These are phyloP conservation scores for Tylopilus intermedius DNA, from an alignment of 768 basidiomycete species.

Conservation along the genomic window DNA sequence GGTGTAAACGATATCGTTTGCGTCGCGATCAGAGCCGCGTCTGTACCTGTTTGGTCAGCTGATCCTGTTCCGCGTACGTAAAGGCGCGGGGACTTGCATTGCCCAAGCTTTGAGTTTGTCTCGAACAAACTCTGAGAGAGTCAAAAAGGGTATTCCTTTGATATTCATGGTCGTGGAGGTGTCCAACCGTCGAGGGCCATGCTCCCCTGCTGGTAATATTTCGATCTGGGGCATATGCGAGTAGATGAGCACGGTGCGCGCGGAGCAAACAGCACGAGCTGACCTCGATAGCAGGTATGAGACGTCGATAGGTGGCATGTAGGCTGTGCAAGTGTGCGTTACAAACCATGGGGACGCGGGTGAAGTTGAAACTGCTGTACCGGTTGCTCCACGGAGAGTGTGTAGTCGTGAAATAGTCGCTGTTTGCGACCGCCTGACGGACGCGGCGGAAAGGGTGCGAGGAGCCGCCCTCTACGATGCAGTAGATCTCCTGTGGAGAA, in stretches of 20 bases:
- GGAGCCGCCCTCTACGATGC: slow-evolving; percentile 75
- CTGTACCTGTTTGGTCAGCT: slow-evolving; percentile 34
- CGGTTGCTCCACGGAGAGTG: slow-evolving; percentile 86
- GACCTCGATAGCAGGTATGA: slow-evolving; percentile 76
- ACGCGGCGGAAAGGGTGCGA: slow-evolving; percentile 75
- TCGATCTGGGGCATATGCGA: slow-evolving; percentile 52
- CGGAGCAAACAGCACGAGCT: slow-evolving; percentile 12
- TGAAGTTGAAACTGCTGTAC: slow-evolving; percentile 34
- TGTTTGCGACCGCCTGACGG: slow-evolving; percentile 66
- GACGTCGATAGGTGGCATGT: slow-evolving; percentile 68
- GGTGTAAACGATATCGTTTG: slow-evolving; percentile 69
- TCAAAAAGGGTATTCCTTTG: slow-evolving; percentile 72
- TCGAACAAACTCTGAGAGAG: slow-evolving; percentile 80
- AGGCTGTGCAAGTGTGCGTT: slow-evolving; percentile 41
- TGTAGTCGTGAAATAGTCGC: slow-evolving; percentile 58
- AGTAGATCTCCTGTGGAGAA: slow-evolving; percentile 68
- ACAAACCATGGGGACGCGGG: neutral
- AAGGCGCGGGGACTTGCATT: slow-evolving; percentile 46
- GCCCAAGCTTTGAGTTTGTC: slow-evolving; percentile 82
- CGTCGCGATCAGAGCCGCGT: slow-evolving; percentile 66
- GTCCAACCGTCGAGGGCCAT: slow-evolving; percentile 73
- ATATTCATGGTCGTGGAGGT: slow-evolving; percentile 60
- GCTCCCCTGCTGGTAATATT: slow-evolving; percentile 76
- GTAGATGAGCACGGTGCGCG: slow-evolving; percentile 8
- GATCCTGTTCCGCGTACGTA: slow-evolving; percentile 1